Evolutionary conservation across 2,329 filamentous ascomycete species (phyloP), one percentile per base, ranked within the genome.

Genomic region (Purpureocillium lavendulum): DNA sequence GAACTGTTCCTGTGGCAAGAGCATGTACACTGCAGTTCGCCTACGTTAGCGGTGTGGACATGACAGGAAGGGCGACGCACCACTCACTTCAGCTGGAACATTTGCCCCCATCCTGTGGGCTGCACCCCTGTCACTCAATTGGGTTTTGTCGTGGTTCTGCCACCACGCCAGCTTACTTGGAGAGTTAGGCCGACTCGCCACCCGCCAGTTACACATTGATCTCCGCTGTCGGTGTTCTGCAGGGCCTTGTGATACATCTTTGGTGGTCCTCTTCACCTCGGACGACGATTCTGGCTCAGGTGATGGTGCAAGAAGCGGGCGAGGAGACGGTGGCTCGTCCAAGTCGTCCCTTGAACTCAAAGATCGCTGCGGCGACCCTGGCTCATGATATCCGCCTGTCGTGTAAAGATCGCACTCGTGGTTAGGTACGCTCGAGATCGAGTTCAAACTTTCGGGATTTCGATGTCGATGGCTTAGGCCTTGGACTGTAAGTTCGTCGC

Each of bases 221-320:
- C 33, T 24, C 17, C 17, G 33, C 33, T 35, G 4, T 35, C 33
- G 33, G n/a, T 35, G 8, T 7, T 35, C 33, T 35, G 33, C 15
- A 35, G 17, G 33, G 33, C 17, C 16, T 24, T 35, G 4, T 21
- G 11, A 18, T 24, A 35, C 17, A 21, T 6, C 17, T 13, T 13
- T 13, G 33, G 4, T 6, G 17, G 33, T 24, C 16, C 33, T 35
- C 33, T 35, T 35, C 21, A 13, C 8, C 17, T 21, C 33, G 21
- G 33, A 35, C 33, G 33, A 35, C 33, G 17, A 21, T 35, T 15
- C 33, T 24, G 33, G 33, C 33, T 35, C 33, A 8, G 33, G 33
- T 15, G 33, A 35, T 35, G 16, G 33, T 24, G 33, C 33, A 21
- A 35, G 33, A 35, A 35, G 33, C 16, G 33, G 33, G 33, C 33